Conservation (phyloP, 257 asterid genomes). For the Jasminum sambac region DNA sequence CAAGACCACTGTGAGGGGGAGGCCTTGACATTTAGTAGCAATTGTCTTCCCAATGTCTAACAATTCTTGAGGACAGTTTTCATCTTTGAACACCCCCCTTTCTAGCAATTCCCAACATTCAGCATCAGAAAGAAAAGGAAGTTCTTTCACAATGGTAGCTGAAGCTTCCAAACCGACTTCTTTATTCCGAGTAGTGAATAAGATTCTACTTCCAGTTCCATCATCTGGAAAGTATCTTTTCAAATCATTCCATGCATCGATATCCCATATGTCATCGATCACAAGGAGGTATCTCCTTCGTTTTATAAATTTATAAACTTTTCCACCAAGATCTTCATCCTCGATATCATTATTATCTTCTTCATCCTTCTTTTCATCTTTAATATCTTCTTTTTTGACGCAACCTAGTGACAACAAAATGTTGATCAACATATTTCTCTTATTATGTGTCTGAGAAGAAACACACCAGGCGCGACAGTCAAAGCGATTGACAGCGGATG, state of each 20-base stretch:
- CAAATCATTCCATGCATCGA: slow-evolving; percentile 12
- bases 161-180: not conserved
- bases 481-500: not conserved
- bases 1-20: too few species aligned
- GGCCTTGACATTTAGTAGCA: too few species aligned
- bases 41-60: not conserved
- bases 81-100: slow-evolving; percentile 5
- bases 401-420: not conserved
- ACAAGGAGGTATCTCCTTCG: slow-evolving; percentile 16
- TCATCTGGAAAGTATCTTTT: slow-evolving; percentile 13
- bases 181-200: slow-evolving; percentile 18
- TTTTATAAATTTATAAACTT: not conserved
- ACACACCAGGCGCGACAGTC: not conserved
- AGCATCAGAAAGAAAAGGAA: too few species aligned
- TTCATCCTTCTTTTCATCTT: too few species aligned
- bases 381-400: too few species aligned
- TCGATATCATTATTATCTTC: too few species aligned
- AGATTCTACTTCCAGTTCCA: too few species aligned
- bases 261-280: slow-evolving; percentile 27
- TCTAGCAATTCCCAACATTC: slow-evolving; percentile 16
- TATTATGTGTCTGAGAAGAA: slow-evolving; percentile 16
- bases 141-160: not conserved
- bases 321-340: not conserved
- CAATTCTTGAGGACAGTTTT: not conserved
- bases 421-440: not conserved